Percentiles rank a stretch among this genome's conserved stretches.
These are phyloP conservation scores for Syncephalastrum sp. DNA, from an alignment of 371 early-diverging fungal genomes.

Conservation along the genomic window DNA sequence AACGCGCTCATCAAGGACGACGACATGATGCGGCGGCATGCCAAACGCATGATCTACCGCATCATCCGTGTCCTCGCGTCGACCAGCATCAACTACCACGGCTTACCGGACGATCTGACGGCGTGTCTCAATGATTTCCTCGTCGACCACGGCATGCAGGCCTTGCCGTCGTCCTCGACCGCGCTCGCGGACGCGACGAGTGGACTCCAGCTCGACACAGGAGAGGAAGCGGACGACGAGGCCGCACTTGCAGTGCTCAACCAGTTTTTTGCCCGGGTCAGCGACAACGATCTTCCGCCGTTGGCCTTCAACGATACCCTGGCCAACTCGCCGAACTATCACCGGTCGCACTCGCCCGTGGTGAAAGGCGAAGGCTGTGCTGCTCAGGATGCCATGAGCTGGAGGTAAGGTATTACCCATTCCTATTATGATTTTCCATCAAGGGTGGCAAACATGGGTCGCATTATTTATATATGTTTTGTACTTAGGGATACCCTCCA, in stretches of 20 bases:
- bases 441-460: too few relatives aligned
- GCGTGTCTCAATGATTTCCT: conserved; percentile 42
- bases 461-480: too few relatives aligned
- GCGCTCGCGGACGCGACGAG: neutral
- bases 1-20: conserved; percentile 26
- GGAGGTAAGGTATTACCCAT: too few relatives aligned
- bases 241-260: conserved; percentile 12
- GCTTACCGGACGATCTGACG: conserved; percentile 40
- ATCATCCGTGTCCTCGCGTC: conserved; percentile 34
- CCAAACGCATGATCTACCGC: conserved; percentile 41
- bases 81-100: conserved; percentile 31
- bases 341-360: conserved; percentile 11
- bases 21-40: conserved; percentile 14
- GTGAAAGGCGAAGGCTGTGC: too few relatives aligned
- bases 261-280: conserved; percentile 19
- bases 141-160: conserved; percentile 25
- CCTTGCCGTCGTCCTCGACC: conserved; percentile 1
- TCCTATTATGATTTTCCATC: too few relatives aligned
- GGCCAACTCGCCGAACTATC: conserved; percentile 32
- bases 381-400: too few relatives aligned
- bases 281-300: conserved; percentile 2
- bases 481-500: too few relatives aligned
- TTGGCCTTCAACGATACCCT: conserved; percentile 27
- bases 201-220: neutral
- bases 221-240: conserved; percentile 10